Conservation (phyloP, 2,329 filamentous ascomycete species). For the Cytospora leucostoma region DNA sequence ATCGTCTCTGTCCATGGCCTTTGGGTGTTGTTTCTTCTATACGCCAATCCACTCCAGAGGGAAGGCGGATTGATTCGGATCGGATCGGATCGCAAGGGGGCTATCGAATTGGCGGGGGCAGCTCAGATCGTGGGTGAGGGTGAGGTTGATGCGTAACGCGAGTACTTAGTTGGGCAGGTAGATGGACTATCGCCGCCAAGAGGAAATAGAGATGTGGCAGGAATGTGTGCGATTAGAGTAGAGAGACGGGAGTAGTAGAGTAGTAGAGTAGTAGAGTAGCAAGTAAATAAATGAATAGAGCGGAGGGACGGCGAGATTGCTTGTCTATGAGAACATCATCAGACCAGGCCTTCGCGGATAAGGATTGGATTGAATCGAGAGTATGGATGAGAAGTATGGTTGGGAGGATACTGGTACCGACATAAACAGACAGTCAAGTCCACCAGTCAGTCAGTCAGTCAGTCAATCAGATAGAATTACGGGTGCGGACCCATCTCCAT, state of each 20-base stretch:
- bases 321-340: too few relatives aligned
- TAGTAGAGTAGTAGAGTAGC: neutral
- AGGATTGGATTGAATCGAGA: too few relatives aligned
- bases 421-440: too few relatives aligned
- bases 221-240: neutral
- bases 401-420: too few relatives aligned
- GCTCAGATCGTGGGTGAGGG: neutral
- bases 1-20: conserved; percentile 31
- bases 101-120: neutral
- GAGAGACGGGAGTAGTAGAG: neutral
- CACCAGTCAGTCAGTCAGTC: too few relatives aligned
- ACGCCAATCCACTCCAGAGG: neutral
- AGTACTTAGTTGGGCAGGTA: too few relatives aligned
- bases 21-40: neutral
- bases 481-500: too few relatives aligned
- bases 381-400: too few relatives aligned
- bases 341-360: too few relatives aligned
- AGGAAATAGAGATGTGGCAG: neutral
- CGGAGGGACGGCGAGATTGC: too few relatives aligned
- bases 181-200: too few relatives aligned
- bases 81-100: neutral
- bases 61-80: neutral
- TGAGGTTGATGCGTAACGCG: neutral
- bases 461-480: too few relatives aligned
- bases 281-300: neutral